phyloP scores from a whole-genome alignment of 1,139 yeast genomes.

The Geotrichum klebahnii region DNA sequence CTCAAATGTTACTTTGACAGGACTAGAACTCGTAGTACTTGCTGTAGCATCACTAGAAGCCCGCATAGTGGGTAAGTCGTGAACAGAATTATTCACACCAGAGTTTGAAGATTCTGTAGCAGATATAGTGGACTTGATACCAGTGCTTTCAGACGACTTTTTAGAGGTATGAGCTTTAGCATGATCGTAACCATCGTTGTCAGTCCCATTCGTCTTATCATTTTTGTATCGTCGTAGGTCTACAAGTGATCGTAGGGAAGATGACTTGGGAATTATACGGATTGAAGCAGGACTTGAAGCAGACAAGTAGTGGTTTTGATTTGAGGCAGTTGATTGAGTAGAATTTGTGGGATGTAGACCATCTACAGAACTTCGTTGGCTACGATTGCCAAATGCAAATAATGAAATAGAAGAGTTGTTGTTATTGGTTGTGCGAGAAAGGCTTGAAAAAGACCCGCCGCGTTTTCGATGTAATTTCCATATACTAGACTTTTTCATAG shows the following conservation, averaged over 20 bases:
- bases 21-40: constrained; percentile 4
- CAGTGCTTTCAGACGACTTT: constrained; percentile 5
- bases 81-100: background rate
- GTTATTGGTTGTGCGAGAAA: constrained; percentile 4
- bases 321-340: constrained; percentile 3
- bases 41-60: constrained; percentile 7
- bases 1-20: constrained; percentile 16
- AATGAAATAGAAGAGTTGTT: constrained; percentile 14
- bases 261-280: constrained; percentile 13
- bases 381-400: constrained; percentile 8
- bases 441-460: constrained; percentile 16
- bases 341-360: constrained; percentile 9
- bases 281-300: constrained; percentile 7
- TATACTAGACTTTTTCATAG: constrained; percentile 3
- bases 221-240: constrained; percentile 8
- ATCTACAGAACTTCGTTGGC: constrained; percentile 12
- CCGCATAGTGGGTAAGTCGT: background rate
- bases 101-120: background rate
- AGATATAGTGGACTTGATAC: constrained; percentile 1
- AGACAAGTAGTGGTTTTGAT: background rate
- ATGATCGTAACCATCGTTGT: background rate
- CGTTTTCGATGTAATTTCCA: constrained; percentile 13
- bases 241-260: constrained; percentile 16
- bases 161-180: constrained; percentile 4
- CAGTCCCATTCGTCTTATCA: background rate